Evolutionary conservation across 2,329 filamentous ascomycete genomes (phyloP).

Genomic region (Cytospora mali): DNA sequence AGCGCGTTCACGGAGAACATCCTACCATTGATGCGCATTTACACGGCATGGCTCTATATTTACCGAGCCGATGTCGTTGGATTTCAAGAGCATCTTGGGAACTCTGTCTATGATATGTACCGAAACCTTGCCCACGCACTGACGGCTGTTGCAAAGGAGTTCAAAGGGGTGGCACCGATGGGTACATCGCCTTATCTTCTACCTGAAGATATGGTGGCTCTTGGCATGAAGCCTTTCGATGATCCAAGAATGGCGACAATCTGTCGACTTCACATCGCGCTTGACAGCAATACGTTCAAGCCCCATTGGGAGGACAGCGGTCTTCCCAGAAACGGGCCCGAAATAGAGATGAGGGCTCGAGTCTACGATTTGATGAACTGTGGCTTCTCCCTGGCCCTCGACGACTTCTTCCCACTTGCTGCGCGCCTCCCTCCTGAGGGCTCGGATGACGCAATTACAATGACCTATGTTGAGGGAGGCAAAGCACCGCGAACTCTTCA

Average conservation of each 20-base stretch:
- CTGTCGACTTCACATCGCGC: slow-evolving; percentile 43
- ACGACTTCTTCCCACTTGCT: slow-evolving; percentile 21
- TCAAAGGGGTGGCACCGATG: slow-evolving; percentile 41
- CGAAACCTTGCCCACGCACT: slow-evolving; percentile 50
- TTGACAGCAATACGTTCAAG: slow-evolving; percentile 32
- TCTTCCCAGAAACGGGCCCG: slow-evolving; percentile 1
- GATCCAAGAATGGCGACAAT: slow-evolving; percentile 42
- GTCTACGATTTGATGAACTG: slow-evolving; percentile 25
- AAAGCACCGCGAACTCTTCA: slow-evolving; percentile 1
- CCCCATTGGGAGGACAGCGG: slow-evolving; percentile 32
- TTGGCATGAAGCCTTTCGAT: slow-evolving; percentile 48
- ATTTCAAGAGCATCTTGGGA: slow-evolving; percentile 49
- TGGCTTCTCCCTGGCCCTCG: slow-evolving; percentile 23
- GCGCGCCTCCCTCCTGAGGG: slow-evolving; percentile 7
- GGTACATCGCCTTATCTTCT: slow-evolving; percentile 53
- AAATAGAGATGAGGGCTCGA: slow-evolving; percentile 24
- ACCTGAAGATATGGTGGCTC: slow-evolving; percentile 51
- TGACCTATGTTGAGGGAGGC: slow-evolving; percentile 26
- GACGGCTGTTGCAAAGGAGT: slow-evolving; percentile 52
- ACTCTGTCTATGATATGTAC: slow-evolving; percentile 50
- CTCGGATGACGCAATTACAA: slow-evolving; percentile 6
- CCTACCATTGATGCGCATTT: slow-evolving; percentile 57
- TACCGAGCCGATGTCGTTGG: slow-evolving; percentile 49
- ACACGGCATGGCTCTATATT: slow-evolving; percentile 56
- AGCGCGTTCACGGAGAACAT: slow-evolving; percentile 45